Conservation (phyloP, 2,329 filamentous ascomycete genomes). For the Pestalotiopsis sp. region DNA sequence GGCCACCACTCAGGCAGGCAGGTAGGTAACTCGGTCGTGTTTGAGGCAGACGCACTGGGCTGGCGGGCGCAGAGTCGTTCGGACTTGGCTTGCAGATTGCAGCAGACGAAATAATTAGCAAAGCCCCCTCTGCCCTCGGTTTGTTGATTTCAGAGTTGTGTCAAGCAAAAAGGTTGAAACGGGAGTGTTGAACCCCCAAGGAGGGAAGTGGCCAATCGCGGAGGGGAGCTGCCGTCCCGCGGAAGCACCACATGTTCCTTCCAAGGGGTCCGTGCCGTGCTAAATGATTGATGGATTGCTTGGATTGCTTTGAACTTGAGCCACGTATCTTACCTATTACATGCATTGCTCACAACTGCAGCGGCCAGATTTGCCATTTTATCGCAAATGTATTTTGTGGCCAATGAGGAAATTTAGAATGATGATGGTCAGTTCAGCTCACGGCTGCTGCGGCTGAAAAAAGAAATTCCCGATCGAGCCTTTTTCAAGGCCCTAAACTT, state of each 20-base stretch:
- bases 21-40: too few species aligned
- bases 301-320: neutral
- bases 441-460: neutral
- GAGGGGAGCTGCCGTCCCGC: neutral
- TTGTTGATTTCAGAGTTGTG: slow-evolving; percentile 4
- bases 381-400: neutral
- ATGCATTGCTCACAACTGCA: neutral
- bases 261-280: neutral
- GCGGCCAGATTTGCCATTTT: neutral
- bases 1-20: neutral
- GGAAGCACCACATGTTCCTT: neutral
- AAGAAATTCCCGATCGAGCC: neutral
- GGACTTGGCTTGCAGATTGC: neutral
- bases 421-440: neutral
- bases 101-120: neutral
- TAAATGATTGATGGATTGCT: too few species aligned
- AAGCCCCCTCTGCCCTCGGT: neutral
- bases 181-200: neutral
- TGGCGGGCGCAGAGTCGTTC: neutral
- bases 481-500: too few species aligned
- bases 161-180: slow-evolving; percentile 3
- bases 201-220: neutral
- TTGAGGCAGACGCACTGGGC: neutral
- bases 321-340: neutral
- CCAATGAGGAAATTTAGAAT: neutral